Base-by-base conservation (phyloP, 257 asterid species). In the Phtheirospermum japonicum region DNA sequence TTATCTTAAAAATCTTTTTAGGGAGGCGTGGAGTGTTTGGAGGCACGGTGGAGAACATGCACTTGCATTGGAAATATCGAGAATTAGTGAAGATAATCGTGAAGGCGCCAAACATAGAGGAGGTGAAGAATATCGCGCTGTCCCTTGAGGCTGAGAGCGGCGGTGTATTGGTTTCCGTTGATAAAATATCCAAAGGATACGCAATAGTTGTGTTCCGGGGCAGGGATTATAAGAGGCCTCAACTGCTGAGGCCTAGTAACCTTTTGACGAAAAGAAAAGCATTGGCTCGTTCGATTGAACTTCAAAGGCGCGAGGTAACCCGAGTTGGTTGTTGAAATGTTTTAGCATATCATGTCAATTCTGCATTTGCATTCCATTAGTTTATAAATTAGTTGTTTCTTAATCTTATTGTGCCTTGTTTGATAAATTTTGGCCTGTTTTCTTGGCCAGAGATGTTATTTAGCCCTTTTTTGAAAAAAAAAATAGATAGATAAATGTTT, bases 31-130 rank as follows among this genome's bases (percentile, higher is more conserved):
- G 99, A 68, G 84, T 93, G 67, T 93, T 93, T 71, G 95, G 80
- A 65, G 99, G 99, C 74, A 93, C 99, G 0, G 95, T 93, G 66
- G 99, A 93, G 77, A 93, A 93, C 80, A 89, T 89, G 99, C 99
- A 93, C 79, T 81, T 93, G 73, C 99, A 93, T 71, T 93, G 97
- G 99, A 93, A 93, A 68, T 89, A 89, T 74, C 79, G 97, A 20
- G 97, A 93, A 79, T 63, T 93, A 79, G 78, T 93, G 48, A 89
- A 93, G 78, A 85, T 93, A 73, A 71, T 89, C 32, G 94, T 93
- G 16, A 89, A 93, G 74, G 92, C 90, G 39, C 86, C 71, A 73
- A 76, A 72, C 66, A 69, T 89, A 37, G 95, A 82, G 43, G 86
- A 89, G 74, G 97, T 84, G 43, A 82, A 79, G 77, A 74, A 67